phyloP scores from a whole-genome alignment of 2,329 filamentous ascomycete species.

The Botrytis porri region DNA sequence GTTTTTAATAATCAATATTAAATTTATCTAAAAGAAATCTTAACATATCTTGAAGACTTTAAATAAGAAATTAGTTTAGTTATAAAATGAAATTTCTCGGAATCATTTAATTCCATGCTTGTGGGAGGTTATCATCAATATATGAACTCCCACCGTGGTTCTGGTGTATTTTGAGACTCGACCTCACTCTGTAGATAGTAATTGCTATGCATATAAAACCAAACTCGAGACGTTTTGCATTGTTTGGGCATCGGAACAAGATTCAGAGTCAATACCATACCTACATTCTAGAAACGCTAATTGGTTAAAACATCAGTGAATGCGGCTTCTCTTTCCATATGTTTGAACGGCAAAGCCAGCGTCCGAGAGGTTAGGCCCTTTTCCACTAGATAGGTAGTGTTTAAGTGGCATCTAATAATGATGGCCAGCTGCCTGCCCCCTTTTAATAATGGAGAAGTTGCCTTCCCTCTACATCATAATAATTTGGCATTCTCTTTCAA shows the following conservation, averaged over 20 bases:
- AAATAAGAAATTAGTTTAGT: neutral
- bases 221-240: neutral
- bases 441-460: neutral
- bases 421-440: neutral
- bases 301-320: neutral
- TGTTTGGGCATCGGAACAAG: neutral
- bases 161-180: neutral
- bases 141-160: neutral
- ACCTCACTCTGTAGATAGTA: neutral
- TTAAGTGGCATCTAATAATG: neutral
- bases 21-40: neutral
- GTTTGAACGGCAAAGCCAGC: slow-evolving; percentile 8
- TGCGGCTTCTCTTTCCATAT: slow-evolving; percentile 9
- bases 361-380: slow-evolving; percentile 7
- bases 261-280: neutral
- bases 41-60: neutral
- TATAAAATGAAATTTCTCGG: neutral
- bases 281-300: neutral
- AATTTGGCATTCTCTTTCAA: neutral
- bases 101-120: neutral
- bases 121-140: neutral
- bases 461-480: neutral
- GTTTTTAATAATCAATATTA: neutral
- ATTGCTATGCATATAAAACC: neutral
- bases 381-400: neutral